phyloP scores from a whole-genome alignment of 2,329 filamentous ascomycete species.

The Cercospora berteroae region DNA sequence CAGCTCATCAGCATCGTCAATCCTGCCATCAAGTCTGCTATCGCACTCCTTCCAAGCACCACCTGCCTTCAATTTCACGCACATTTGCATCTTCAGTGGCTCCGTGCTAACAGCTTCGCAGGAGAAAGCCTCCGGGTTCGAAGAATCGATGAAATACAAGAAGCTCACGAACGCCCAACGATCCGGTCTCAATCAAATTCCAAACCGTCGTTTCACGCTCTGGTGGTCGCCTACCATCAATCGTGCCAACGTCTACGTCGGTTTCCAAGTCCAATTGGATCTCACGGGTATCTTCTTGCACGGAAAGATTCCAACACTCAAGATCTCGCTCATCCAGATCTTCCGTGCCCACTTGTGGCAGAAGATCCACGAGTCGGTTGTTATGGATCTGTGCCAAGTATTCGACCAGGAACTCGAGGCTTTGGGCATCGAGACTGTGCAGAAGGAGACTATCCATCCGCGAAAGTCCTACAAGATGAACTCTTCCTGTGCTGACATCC shows the following conservation, averaged over 20 bases:
- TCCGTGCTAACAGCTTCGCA: constrained; percentile 32
- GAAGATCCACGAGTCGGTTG: constrained; percentile 97
- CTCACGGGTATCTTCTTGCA: constrained; percentile 98
- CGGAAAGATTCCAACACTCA: constrained; percentile 96
- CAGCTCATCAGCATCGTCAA: background rate
- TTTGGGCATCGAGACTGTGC: constrained; percentile 91
- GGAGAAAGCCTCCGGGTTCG: constrained; percentile 29
- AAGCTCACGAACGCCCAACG: constrained; percentile 96
- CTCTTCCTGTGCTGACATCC: constrained; percentile 94
- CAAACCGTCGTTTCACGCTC: constrained; percentile 94
- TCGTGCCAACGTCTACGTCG: constrained; percentile 88
- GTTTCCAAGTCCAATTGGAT: constrained; percentile 98
- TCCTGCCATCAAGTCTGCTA: background rate
- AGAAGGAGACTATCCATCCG: constrained; percentile 98
- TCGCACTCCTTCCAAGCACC: background rate
- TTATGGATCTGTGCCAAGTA: constrained; percentile 98
- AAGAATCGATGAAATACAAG: constrained; percentile 88
- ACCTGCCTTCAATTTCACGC: background rate
- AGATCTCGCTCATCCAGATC: constrained; percentile 97
- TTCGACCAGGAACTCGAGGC: constrained; percentile 97
- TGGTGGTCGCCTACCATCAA: constrained; percentile 74
- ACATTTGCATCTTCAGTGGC: background rate
- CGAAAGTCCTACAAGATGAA: constrained; percentile 99
- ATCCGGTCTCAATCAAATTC: constrained; percentile 96
- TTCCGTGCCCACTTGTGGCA: constrained; percentile 99